Conservation (phyloP, 805 yeast species). For the Jamesozyma gamospora region DNA sequence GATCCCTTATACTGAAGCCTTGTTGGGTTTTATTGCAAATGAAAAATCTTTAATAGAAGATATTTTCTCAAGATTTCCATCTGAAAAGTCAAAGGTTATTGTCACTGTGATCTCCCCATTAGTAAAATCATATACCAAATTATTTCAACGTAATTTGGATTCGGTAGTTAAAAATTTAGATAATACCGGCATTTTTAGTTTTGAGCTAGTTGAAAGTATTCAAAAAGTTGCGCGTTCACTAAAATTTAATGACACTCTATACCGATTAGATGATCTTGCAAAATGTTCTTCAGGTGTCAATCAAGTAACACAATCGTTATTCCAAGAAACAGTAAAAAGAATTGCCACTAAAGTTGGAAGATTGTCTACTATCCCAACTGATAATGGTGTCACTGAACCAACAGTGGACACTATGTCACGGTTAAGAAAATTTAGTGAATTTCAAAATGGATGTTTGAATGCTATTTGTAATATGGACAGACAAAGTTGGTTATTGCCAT, state of each 20-base stretch:
- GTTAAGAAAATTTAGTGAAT: slow-evolving; percentile 55
- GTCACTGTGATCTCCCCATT: slow-evolving; percentile 28
- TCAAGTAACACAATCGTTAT: slow-evolving; percentile 33
- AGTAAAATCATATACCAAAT: slow-evolving; percentile 31
- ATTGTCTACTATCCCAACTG: slow-evolving; percentile 47
- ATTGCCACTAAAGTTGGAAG: slow-evolving; percentile 43
- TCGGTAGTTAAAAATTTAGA: slow-evolving; percentile 35
- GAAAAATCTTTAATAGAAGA: slow-evolving; percentile 41
- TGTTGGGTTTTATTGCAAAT: slow-evolving; percentile 39
- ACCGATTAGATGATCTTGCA: slow-evolving; percentile 14
- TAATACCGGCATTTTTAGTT: slow-evolving; percentile 43
- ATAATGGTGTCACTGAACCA: slow-evolving; percentile 59
- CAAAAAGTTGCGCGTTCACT: slow-evolving; percentile 29
- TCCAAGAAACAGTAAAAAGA: slow-evolving; percentile 45
- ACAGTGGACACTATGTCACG: slow-evolving; percentile 65
- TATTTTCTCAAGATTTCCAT: slow-evolving; percentile 30
- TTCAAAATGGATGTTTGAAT: slow-evolving; percentile 38
- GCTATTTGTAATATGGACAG: slow-evolving; percentile 44
- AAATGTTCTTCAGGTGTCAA: slow-evolving; percentile 20
- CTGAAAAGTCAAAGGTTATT: slow-evolving; percentile 23
- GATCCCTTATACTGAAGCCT: slow-evolving; percentile 41
- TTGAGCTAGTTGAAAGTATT: slow-evolving; percentile 48
- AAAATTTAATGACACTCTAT: slow-evolving; percentile 20
- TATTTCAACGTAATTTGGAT: slow-evolving; percentile 32
- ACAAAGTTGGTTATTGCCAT: slow-evolving; percentile 56